These are phyloP conservation scores for Nissolia schottii DNA, from an alignment of 306 rosid species.

Conservation along the genomic window DNA sequence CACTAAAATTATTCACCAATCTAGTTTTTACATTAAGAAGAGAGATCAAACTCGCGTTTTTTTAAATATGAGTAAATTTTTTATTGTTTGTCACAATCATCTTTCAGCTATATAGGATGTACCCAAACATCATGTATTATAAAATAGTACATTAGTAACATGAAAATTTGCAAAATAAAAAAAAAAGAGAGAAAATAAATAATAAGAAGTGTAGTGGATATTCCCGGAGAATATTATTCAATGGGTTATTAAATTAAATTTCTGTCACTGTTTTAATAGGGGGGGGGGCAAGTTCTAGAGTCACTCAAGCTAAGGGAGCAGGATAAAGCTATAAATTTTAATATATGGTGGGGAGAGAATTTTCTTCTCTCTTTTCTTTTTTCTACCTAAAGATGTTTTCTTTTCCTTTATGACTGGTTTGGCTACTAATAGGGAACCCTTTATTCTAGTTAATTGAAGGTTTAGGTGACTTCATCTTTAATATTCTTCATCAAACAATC, in stretches of 20 bases:
- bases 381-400: not conserved
- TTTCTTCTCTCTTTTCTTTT: not conserved
- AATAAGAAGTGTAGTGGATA: not conserved
- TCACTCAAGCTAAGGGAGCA: not conserved
- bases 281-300: not conserved
- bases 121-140: not conserved
- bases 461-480: conserved; percentile 10
- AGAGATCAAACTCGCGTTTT: too few species aligned
- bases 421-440: conserved; percentile 14
- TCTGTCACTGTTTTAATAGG: not conserved
- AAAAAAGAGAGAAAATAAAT: not conserved
- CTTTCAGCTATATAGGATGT: too few species aligned
- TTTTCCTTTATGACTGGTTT: not conserved
- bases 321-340: not conserved
- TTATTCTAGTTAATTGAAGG: conserved; percentile 12
- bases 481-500: conserved; percentile 19
- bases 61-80: too few species aligned
- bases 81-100: too few species aligned
- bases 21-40: too few species aligned
- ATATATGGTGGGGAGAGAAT: conserved; percentile 14
- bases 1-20: too few species aligned
- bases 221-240: not conserved
- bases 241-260: not conserved
- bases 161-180: not conserved
- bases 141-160: not conserved